Conservation (phyloP, 1,284 basidiomycete species). For the Rugosomyces carneus region DNA sequence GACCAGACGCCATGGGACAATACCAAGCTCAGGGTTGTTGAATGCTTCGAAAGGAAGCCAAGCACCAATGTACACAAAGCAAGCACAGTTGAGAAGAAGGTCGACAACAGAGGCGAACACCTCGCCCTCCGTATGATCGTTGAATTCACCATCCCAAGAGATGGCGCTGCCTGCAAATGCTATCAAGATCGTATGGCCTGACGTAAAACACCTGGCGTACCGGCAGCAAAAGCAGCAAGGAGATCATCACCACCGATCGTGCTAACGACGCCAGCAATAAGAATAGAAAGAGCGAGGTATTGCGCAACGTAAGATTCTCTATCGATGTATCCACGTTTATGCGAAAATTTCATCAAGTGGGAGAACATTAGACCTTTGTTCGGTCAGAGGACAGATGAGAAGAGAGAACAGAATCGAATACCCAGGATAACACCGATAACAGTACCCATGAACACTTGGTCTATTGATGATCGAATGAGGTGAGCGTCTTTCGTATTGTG, state of each 20-base stretch:
- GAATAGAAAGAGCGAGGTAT: slow-evolving; percentile 79
- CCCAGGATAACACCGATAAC: slow-evolving; percentile 75
- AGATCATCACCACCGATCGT: slow-evolving; percentile 83
- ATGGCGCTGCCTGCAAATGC: slow-evolving; percentile 68
- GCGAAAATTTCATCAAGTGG: slow-evolving; percentile 78
- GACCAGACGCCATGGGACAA: slow-evolving; percentile 71
- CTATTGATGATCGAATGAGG: slow-evolving; percentile 35
- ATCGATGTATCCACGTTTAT: slow-evolving; percentile 75
- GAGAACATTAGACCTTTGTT: slow-evolving; percentile 62
- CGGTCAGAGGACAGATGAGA: neutral
- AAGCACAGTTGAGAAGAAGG: slow-evolving; percentile 75
- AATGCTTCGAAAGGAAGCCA: slow-evolving; percentile 79
- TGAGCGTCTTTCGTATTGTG: neutral
- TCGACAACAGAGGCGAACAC: slow-evolving; percentile 90
- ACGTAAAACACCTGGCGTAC: slow-evolving; percentile 27
- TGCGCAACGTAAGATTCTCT: slow-evolving; percentile 89
- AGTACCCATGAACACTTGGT: slow-evolving; percentile 82
- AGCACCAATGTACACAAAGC: slow-evolving; percentile 89
- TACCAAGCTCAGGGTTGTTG: slow-evolving; percentile 53
- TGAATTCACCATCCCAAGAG: slow-evolving; percentile 94
- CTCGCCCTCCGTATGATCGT: slow-evolving; percentile 76
- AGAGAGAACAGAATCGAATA: slow-evolving; percentile 13
- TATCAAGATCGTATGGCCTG: neutral
- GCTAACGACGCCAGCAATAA: slow-evolving; percentile 75
- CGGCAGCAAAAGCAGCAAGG: slow-evolving; percentile 89